A percentile compares a stretch with the other conserved stretches of the same genome.
Conservation (phyloP, 345 rosid species). For the Stellera chamaejasme region DNA sequence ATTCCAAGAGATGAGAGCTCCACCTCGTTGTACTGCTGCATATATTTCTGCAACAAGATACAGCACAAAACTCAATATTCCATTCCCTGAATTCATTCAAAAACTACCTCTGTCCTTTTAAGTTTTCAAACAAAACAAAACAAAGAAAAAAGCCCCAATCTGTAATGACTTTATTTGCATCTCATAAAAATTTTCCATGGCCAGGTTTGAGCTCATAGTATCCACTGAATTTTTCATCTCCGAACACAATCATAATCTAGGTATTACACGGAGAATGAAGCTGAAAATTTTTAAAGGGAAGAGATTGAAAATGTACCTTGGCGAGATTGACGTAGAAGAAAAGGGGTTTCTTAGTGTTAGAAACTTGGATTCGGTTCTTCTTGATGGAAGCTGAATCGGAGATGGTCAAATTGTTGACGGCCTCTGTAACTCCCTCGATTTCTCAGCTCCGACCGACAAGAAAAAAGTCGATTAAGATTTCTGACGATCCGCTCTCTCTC, state of each 20-base stretch:
- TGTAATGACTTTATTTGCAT: too few species aligned
- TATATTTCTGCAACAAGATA: slow-evolving; percentile 50
- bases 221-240: neutral
- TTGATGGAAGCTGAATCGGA: slow-evolving; percentile 25
- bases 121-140: too few species aligned
- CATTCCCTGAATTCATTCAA: neutral
- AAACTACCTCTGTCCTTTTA: too few species aligned
- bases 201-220: neutral
- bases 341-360: slow-evolving; percentile 60
- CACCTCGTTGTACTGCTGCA: slow-evolving; percentile 59
- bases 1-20: slow-evolving; percentile 77
- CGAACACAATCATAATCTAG: neutral
- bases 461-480: too few species aligned
- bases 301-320: slow-evolving; percentile 27
- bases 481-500: neutral
- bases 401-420: slow-evolving; percentile 24
- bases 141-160: too few species aligned
- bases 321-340: slow-evolving; percentile 78
- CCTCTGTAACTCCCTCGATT: slow-evolving; percentile 27
- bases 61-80: neutral
- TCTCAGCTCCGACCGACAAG: neutral
- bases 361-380: slow-evolving; percentile 72
- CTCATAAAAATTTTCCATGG: too few species aligned
- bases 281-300: too few species aligned
- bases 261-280: too few species aligned